Base-by-base conservation (phyloP, 805 yeast genomes). In the Nematodospora valgi region DNA sequence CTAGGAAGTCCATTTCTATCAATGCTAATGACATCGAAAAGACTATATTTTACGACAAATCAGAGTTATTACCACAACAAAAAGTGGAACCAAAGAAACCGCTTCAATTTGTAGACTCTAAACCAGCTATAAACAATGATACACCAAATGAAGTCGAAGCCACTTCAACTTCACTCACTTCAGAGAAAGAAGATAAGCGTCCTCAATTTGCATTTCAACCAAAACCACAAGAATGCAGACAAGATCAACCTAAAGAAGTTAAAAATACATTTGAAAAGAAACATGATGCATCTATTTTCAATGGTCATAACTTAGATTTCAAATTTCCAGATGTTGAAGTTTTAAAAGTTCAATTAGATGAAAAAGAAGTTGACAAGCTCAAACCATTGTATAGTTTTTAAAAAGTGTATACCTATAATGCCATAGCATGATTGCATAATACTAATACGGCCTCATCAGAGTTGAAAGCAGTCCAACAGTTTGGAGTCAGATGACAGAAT, bases 11-110 rank as follows among this genome's bases (percentile, higher is more conserved):
- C 3, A 13, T 22, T 9, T 24, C 31, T 6, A 37, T 56, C n/a
- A 59, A 56, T 10, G 68, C 69, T 8, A 56, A 58, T 32, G 68
- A 62, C 27, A 64, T 67, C 12, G 49, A 51, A 26, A 60, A 59
- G 28, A 61, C 72, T 3, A 53, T 63, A 9, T 49, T 58, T 13
- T 62, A 54, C 37, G 63, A 58, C 32, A 53, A 56, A 38, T 52
- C 62, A 14, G 58, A 55, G 35, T 52, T 49, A 14, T 44, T 61
- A 15, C 44, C 54, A 18, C 11, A 23, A 8, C 28, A 11, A 9
- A 7, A 7, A 22, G 8, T 5, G 10, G 21, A 14, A 23, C 15
- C 26, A 28, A 16, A 16, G 5, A 16, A 13, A 18, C 5, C 10
- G 8, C n/a, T 21, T 21, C 9, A 21, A 21, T 8, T 8, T 8